Percentiles rank a stretch among this genome's conserved stretches.
phyloP scores from a whole-genome alignment of 495 filamentous ascomycete genomes.

The Lepidopterella palustris region DNA sequence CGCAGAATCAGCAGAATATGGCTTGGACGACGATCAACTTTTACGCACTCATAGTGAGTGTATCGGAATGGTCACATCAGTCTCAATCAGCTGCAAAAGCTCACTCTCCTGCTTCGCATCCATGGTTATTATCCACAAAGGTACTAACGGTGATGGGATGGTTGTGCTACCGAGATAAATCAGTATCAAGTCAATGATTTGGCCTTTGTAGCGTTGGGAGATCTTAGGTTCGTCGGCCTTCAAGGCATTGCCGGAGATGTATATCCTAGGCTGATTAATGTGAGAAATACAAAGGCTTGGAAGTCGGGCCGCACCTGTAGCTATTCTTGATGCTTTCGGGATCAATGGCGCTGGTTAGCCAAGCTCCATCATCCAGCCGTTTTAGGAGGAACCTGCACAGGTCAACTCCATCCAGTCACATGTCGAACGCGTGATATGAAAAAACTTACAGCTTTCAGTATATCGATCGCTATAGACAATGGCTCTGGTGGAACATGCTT shows the following conservation, averaged over 20 bases:
- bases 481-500: constrained; percentile 56
- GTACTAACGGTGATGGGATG: constrained; percentile 52
- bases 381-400: constrained; percentile 53
- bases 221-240: constrained; percentile 60
- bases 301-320: constrained; percentile 33
- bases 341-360: constrained; percentile 36
- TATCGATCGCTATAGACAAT: constrained; percentile 48
- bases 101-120: constrained; percentile 58
- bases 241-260: constrained; percentile 69
- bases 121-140: constrained; percentile 67
- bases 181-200: constrained; percentile 62
- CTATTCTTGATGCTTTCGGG: constrained; percentile 40
- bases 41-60: constrained; percentile 52
- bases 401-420: background rate
- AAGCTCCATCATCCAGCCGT: constrained; percentile 67
- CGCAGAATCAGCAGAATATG: background rate
- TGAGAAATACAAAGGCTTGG: background rate
- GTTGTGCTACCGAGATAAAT: constrained; percentile 61
- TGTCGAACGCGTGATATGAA: background rate
- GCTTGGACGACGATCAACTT: background rate
- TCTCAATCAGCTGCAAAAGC: constrained; percentile 53
- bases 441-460: constrained; percentile 49
- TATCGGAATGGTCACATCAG: constrained; percentile 61
- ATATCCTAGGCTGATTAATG: constrained; percentile 41
- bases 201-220: constrained; percentile 43